These are phyloP conservation scores for Trichoderma brevicompactum DNA, from an alignment of 2,329 filamentous ascomycete genomes.

Conservation along the genomic window DNA sequence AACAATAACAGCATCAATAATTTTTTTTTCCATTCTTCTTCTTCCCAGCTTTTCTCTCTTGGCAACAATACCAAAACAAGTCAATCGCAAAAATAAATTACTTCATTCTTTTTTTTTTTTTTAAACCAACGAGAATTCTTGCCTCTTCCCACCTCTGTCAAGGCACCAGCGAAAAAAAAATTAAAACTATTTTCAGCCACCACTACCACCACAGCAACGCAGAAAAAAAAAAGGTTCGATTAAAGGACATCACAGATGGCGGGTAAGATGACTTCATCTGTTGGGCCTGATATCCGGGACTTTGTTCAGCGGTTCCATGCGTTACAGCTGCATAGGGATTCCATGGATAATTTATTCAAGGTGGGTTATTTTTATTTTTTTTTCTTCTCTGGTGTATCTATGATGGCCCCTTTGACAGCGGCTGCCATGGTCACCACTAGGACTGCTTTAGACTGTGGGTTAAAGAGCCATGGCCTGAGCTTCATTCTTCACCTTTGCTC, in stretches of 20 bases:
- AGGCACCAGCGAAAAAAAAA: no score
- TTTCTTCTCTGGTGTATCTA: not conserved
- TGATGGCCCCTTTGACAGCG: no score
- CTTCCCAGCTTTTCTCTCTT: not conserved
- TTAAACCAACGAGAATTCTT: not conserved
- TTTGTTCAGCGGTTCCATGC: constrained; percentile 54
- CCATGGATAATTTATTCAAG: constrained; percentile 52
- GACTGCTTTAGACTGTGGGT: no score
- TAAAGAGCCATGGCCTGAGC: not conserved
- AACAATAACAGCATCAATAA: constrained; percentile 6
- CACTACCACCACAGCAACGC: not conserved
- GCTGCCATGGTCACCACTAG: no score
- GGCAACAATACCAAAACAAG: not conserved
- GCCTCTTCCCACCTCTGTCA: no score
- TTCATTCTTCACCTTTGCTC: not conserved
- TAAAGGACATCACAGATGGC: not conserved
- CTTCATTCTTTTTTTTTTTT: not conserved
- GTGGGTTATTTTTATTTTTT: constrained; percentile 39
- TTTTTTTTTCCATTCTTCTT: not conserved
- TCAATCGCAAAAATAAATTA: not conserved
- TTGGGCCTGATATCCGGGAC: constrained; percentile 44
- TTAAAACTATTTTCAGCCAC: not conserved
- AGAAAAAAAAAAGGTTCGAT: not conserved
- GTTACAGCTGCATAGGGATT: constrained; percentile 48
- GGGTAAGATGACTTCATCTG: constrained; percentile 32